phyloP scores from a whole-genome alignment of 2,329 filamentous ascomycete species.

The Juglanconis juglandina region DNA sequence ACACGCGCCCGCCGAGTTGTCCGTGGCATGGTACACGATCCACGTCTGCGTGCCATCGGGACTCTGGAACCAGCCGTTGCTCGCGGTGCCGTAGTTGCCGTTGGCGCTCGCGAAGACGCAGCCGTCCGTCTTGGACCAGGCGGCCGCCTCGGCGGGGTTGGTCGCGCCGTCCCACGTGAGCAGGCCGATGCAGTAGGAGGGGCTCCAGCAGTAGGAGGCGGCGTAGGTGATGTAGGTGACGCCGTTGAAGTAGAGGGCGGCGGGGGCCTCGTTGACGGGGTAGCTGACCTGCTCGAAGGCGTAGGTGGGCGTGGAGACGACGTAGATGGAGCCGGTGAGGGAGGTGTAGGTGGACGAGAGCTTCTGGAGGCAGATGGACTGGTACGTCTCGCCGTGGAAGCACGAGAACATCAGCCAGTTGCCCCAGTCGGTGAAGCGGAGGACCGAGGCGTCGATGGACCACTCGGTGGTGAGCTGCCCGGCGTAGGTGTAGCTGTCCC shows the following conservation, averaged over 20 bases:
- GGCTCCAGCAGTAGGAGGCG: constrained; percentile 55
- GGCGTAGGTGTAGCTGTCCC: constrained; percentile 48
- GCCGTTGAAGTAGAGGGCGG: constrained; percentile 50
- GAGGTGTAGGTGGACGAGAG: constrained; percentile 38
- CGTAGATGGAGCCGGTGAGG: constrained; percentile 39
- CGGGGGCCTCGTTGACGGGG: constrained; percentile 54
- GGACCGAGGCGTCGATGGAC: constrained; percentile 52
- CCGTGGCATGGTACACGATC: constrained; percentile 55
- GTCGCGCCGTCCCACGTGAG: constrained; percentile 50
- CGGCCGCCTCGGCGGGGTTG: constrained; percentile 39
- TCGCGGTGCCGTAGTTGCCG: constrained; percentile 54
- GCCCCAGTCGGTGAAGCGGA: constrained; percentile 41
- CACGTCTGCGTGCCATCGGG: constrained; percentile 52
- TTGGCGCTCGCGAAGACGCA: constrained; percentile 51
- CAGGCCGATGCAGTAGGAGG: constrained; percentile 50
- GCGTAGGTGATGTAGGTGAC: constrained; percentile 53
- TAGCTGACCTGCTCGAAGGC: constrained; percentile 47
- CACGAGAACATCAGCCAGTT: constrained; percentile 56
- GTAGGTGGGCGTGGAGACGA: constrained; percentile 49
- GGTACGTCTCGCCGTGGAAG: constrained; percentile 37
- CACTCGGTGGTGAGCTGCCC: constrained; percentile 45
- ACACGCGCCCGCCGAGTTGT: constrained; percentile 45
- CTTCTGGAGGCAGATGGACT: constrained; percentile 37
- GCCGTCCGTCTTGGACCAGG: constrained; percentile 50
- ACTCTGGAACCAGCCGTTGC: constrained; percentile 57